A percentile compares a stretch with the other conserved stretches of the same genome.
Conservation (phyloP, 805 yeast species). For the Candida takata region DNA sequence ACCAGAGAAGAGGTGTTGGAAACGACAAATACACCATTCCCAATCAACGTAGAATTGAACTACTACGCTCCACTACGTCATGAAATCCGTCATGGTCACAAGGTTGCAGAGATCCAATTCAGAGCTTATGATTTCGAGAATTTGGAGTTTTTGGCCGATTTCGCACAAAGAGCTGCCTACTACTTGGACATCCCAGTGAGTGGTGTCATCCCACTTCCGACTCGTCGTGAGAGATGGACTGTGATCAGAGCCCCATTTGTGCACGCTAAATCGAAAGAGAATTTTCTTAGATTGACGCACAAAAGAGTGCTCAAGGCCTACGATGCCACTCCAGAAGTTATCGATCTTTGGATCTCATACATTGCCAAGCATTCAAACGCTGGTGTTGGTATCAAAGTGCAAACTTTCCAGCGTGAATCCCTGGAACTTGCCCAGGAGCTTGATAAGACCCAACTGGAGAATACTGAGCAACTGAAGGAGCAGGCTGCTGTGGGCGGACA, state of each 20-base stretch:
- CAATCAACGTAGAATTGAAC: slow-evolving; percentile 78
- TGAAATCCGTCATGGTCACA: slow-evolving; percentile 59
- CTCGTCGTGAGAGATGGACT: slow-evolving; percentile 83
- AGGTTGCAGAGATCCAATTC: slow-evolving; percentile 70
- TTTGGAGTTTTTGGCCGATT: slow-evolving; percentile 72
- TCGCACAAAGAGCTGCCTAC: slow-evolving; percentile 83
- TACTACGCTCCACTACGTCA: slow-evolving; percentile 75
- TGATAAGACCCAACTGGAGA: slow-evolving; percentile 20
- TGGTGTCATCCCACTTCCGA: slow-evolving; percentile 62
- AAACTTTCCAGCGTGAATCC: slow-evolving; percentile 48
- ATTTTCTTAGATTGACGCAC: slow-evolving; percentile 83
- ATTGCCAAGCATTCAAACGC: slow-evolving; percentile 68
- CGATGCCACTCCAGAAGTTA: slow-evolving; percentile 79
- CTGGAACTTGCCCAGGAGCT: slow-evolving; percentile 36
- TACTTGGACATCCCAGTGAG: slow-evolving; percentile 83
- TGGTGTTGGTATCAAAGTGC: slow-evolving; percentile 81
- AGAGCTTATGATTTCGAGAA: slow-evolving; percentile 66
- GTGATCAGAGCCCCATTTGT: slow-evolving; percentile 91
- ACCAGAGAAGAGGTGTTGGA: slow-evolving; percentile 28
- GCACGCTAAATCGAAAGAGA: slow-evolving; percentile 90
- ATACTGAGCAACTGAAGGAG: slow-evolving; percentile 6
- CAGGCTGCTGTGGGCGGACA: slow-evolving; percentile 6
- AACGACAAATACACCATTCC: slow-evolving; percentile 50
- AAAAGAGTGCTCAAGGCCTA: slow-evolving; percentile 66
- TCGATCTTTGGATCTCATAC: slow-evolving; percentile 76